phyloP scores from a whole-genome alignment of 305 asterid species.

The Ajuga reptans region DNA sequence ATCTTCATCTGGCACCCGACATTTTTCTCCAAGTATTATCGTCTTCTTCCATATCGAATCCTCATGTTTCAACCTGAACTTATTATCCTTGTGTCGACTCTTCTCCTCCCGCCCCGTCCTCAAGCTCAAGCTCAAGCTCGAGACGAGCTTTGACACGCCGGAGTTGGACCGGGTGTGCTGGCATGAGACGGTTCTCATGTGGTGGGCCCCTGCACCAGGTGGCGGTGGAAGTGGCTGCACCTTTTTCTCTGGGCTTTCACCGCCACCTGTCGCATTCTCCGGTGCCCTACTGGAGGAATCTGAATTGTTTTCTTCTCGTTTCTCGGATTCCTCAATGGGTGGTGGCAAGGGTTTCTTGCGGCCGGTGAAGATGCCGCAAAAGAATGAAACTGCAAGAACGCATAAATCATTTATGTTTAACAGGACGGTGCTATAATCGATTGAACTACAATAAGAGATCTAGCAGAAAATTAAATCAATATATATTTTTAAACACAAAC shows the following conservation, averaged over 20 bases:
- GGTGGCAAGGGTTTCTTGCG: slow-evolving; percentile 21
- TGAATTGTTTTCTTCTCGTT: not conserved
- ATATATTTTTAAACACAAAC: too few relatives aligned
- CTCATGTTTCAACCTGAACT: slow-evolving; percentile 29
- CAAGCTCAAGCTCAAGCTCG: slow-evolving; percentile 42
- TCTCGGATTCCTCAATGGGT: not conserved
- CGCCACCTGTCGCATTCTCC: not conserved
- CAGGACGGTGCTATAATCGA: too few relatives aligned
- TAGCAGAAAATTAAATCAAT: too few relatives aligned
- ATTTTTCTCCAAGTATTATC: slow-evolving; percentile 52
- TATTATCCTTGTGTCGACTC: slow-evolving; percentile 15
- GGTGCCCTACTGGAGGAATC: not conserved
- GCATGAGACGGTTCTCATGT: slow-evolving; percentile 29
- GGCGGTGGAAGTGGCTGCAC: slow-evolving; percentile 16
- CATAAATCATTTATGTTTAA: too few relatives aligned
- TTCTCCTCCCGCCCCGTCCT: slow-evolving; percentile 22
- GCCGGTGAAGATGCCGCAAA: slow-evolving; percentile 35
- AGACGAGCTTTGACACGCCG: slow-evolving; percentile 27
- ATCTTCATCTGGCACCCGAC: slow-evolving; percentile 38
- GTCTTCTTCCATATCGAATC: slow-evolving; percentile 59
- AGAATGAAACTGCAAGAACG: slow-evolving; percentile 37
- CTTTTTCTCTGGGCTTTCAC: not conserved
- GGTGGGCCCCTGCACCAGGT: slow-evolving; percentile 20
- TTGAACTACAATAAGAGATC: too few relatives aligned
- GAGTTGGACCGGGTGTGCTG: slow-evolving; percentile 26